phyloP scores from a whole-genome alignment of 257 asterid genomes.

The Echium plantagineum region DNA sequence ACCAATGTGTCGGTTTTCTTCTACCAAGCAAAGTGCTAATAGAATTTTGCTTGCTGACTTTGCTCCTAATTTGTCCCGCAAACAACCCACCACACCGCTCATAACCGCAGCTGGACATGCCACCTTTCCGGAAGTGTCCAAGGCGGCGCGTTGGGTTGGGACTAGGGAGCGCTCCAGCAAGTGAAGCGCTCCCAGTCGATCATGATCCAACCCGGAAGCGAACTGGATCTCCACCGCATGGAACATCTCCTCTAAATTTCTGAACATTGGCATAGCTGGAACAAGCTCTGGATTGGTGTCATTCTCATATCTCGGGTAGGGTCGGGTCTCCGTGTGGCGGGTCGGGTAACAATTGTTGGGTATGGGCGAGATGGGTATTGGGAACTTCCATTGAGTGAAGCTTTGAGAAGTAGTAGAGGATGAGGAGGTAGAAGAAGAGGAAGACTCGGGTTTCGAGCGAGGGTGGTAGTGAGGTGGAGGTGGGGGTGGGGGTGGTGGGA shows the following conservation, averaged over 20 bases:
- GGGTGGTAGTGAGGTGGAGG: conserved; percentile 12
- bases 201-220: conserved; percentile 31
- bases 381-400: conserved; percentile 76
- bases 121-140: conserved; percentile 15
- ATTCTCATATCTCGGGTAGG: conserved; percentile 2
- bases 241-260: conserved; percentile 42
- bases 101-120: conserved; percentile 40
- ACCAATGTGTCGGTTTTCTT: conserved; percentile 47
- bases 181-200: conserved; percentile 38
- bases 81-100: conserved; percentile 39
- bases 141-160: conserved; percentile 44
- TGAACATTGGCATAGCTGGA: conserved; percentile 11
- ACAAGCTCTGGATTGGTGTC: conserved; percentile 6
- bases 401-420: conserved; percentile 75
- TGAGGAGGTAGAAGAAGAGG: conserved; percentile 49
- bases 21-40: conserved; percentile 56
- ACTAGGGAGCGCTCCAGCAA: conserved; percentile 54
- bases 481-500: conserved; percentile 10
- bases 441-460: conserved; percentile 25
- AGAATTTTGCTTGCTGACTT: conserved; percentile 60
- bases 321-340: conserved; percentile 12
- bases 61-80: conserved; percentile 35
- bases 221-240: conserved; percentile 51
- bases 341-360: conserved; percentile 16
- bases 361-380: conserved; percentile 37